Evolutionary conservation across 768 basidiomycete species (phyloP).

Genomic region (Suillus americanus): DNA sequence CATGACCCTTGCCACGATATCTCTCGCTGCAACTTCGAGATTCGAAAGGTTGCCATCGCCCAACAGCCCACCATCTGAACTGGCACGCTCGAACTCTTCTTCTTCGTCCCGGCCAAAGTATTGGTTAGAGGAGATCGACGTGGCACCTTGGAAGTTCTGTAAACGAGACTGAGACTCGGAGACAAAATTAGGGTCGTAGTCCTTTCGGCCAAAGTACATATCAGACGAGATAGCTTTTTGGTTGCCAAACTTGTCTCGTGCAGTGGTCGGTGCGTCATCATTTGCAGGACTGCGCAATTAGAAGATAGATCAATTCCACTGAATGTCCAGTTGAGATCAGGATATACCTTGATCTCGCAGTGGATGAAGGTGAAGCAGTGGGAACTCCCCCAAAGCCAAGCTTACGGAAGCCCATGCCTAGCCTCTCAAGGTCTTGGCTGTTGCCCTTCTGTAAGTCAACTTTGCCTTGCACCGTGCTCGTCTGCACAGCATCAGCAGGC

Average conservation of each 20-base stretch:
- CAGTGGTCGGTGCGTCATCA: slow-evolving; percentile 72
- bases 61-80: slow-evolving; percentile 55
- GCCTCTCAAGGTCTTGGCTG: slow-evolving; percentile 50
- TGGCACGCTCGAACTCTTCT: slow-evolving; percentile 41
- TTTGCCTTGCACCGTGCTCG: slow-evolving; percentile 25
- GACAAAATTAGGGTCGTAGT: slow-evolving; percentile 73
- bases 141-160: slow-evolving; percentile 86
- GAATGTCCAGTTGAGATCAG: not conserved
- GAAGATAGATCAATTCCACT: slow-evolving; percentile 3
- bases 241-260: slow-evolving; percentile 85
- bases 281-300: slow-evolving; percentile 20
- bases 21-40: slow-evolving; percentile 66
- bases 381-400: slow-evolving; percentile 88
- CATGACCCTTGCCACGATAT: slow-evolving; percentile 71
- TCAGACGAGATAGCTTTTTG: slow-evolving; percentile 98
- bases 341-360: slow-evolving; percentile 39
- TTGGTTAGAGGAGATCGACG: slow-evolving; percentile 90
- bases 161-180: slow-evolving; percentile 82
- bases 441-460: slow-evolving; percentile 39
- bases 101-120: slow-evolving; percentile 95
- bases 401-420: slow-evolving; percentile 72
- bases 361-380: slow-evolving; percentile 51
- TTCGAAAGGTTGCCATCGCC: slow-evolving; percentile 53
- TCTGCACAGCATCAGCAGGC: slow-evolving; percentile 24
- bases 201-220: slow-evolving; percentile 91